Evolutionary conservation across 2,329 filamentous ascomycete genomes (phyloP).

Genomic region (Capronia coronata): DNA sequence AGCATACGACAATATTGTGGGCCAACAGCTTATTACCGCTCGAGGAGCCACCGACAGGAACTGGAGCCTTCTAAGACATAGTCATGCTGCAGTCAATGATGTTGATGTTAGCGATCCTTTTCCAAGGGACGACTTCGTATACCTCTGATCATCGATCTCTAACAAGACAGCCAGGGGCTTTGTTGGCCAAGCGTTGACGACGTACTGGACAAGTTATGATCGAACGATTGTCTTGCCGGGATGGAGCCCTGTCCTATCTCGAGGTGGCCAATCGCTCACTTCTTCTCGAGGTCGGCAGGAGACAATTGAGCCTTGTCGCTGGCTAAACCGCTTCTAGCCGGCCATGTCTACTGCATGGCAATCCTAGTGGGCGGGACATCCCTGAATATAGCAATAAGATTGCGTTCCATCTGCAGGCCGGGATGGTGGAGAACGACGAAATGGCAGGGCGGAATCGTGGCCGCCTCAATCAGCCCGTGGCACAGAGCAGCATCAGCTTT

Average conservation of each 20-base stretch:
- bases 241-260: not conserved
- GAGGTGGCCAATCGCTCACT: not conserved
- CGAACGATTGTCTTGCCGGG: not conserved
- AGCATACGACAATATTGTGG: not conserved
- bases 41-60: no score
- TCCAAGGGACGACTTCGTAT: no score
- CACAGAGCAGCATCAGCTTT: not conserved
- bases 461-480: not conserved
- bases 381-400: not conserved
- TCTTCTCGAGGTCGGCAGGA: not conserved
- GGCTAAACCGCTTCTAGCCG: not conserved
- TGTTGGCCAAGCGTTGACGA: no score
- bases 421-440: not conserved
- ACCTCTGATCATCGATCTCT: no score
- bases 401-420: constrained; percentile 1
- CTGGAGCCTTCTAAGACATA: not conserved
- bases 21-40: no score
- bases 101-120: no score
- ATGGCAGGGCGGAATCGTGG: not conserved
- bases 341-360: not conserved
- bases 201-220: no score
- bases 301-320: not conserved
- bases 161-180: no score
- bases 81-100: no score
- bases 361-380: not conserved